Evolutionary conservation across 2,329 filamentous ascomycete species (phyloP).

Genomic region (Exophiala spinifera): DNA sequence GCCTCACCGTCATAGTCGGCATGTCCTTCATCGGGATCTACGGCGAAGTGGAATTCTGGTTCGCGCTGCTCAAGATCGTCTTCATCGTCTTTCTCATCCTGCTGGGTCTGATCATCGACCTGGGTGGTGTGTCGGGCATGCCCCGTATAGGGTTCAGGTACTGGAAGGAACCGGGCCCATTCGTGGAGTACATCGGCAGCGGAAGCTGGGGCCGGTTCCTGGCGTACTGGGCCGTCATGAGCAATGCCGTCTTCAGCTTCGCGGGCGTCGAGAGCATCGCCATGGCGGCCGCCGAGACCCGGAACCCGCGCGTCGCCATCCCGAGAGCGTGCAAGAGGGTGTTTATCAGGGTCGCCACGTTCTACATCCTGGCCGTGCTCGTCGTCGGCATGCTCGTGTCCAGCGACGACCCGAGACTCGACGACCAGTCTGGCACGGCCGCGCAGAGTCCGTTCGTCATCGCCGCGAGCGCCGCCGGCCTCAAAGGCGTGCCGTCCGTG

Average conservation of each 20-base stretch:
- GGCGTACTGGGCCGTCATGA: conserved; percentile 51
- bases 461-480: conserved; percentile 41
- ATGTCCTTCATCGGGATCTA: conserved; percentile 40
- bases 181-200: conserved; percentile 61
- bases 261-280: conserved; percentile 42
- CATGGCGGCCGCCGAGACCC: conserved; percentile 41
- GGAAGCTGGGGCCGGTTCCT: conserved; percentile 62
- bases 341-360: conserved; percentile 39
- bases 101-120: conserved; percentile 56
- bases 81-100: conserved; percentile 59
- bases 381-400: conserved; percentile 40
- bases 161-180: conserved; percentile 66
- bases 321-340: conserved; percentile 43
- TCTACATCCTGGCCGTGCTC: conserved; percentile 39
- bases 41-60: conserved; percentile 54
- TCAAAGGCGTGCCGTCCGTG: conserved; percentile 37
- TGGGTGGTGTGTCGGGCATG: conserved; percentile 59
- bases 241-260: conserved; percentile 42
- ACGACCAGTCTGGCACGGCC: conserved; percentile 35
- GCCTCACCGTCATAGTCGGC: conserved; percentile 36
- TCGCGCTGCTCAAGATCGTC: conserved; percentile 56
- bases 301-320: conserved; percentile 39
- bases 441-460: conserved; percentile 54
- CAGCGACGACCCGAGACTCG: conserved; percentile 34
- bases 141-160: conserved; percentile 64